Evolutionary conservation across 352 stramenopile species (phyloP).

Genomic region (Phytophthora syringae): DNA sequence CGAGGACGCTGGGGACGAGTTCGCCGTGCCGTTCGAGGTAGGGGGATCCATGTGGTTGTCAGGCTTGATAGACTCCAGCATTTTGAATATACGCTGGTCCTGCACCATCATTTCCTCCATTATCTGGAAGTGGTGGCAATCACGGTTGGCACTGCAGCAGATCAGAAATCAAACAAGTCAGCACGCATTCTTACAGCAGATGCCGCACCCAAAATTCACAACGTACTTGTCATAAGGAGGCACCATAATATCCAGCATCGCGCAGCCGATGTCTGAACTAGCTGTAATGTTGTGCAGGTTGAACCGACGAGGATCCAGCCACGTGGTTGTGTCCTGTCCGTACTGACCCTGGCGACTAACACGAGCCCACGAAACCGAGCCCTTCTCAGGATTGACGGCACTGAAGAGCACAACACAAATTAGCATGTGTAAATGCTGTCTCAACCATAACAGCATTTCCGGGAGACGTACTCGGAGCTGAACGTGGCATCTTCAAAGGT

Average conservation of each 20-base stretch:
- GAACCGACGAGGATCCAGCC: slow-evolving; percentile 81
- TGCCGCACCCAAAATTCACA: not conserved
- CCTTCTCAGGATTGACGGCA: slow-evolving; percentile 41
- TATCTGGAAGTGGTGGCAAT: slow-evolving; percentile 83
- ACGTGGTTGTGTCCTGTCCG: slow-evolving; percentile 71
- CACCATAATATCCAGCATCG: slow-evolving; percentile 85
- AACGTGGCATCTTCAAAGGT: slow-evolving; percentile 34
- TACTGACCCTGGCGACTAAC: slow-evolving; percentile 68
- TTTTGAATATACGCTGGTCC: slow-evolving; percentile 69
- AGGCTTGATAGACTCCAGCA: slow-evolving; percentile 71
- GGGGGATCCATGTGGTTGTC: slow-evolving; percentile 72
- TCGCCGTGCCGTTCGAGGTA: slow-evolving; percentile 36
- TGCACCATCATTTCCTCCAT: slow-evolving; percentile 60
- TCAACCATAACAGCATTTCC: not conserved
- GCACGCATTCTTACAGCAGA: not conserved
- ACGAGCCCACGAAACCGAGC: slow-evolving; percentile 64
- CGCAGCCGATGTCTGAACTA: slow-evolving; percentile 74
- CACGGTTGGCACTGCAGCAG: slow-evolving; percentile 61
- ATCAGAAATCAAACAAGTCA: not conserved
- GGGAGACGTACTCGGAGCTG: slow-evolving; percentile 39
- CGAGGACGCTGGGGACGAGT: slow-evolving; percentile 39
- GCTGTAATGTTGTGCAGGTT: slow-evolving; percentile 85
- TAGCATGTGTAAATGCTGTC: not conserved
- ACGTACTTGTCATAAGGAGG: slow-evolving; percentile 88
- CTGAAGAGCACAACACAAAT: slow-evolving; percentile 25